phyloP scores from a whole-genome alignment of 805 yeast genomes.

The Sugiyamaella americana region DNA sequence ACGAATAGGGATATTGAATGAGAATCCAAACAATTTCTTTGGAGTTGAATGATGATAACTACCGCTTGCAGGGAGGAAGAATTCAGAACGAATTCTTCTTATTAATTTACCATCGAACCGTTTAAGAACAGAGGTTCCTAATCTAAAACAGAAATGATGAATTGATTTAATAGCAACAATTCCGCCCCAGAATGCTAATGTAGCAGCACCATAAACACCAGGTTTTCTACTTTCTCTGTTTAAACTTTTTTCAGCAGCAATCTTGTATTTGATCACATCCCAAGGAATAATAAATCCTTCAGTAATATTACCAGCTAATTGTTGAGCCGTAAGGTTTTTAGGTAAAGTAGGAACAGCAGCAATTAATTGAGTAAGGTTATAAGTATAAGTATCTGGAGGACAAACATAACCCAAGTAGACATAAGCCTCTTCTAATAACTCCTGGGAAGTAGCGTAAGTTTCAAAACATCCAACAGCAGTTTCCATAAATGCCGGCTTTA shows the following conservation, averaged over 20 bases:
- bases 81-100: slow-evolving; percentile 2
- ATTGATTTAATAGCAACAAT: slow-evolving; percentile 8
- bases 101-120: slow-evolving; percentile 1
- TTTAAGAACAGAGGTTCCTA: slow-evolving; percentile 16
- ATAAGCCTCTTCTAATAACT: background rate
- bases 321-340: background rate
- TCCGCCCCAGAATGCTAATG: slow-evolving; percentile 13
- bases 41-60: slow-evolving; percentile 1
- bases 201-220: slow-evolving; percentile 7
- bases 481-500: slow-evolving; percentile 3
- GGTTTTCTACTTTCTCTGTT: slow-evolving; percentile 1
- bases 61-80: slow-evolving; percentile 5
- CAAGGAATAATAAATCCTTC: slow-evolving; percentile 5
- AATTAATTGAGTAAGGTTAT: slow-evolving; percentile 2
- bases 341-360: background rate
- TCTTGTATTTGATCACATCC: slow-evolving; percentile 1
- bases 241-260: background rate
- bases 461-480: slow-evolving; percentile 8
- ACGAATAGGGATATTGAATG: slow-evolving; percentile 33
- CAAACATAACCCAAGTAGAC: slow-evolving; percentile 36
- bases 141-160: slow-evolving; percentile 5
- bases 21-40: slow-evolving; percentile 2
- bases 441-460: slow-evolving; percentile 4
- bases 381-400: slow-evolving; percentile 1
- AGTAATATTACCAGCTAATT: slow-evolving; percentile 1